phyloP scores from a whole-genome alignment of 2,329 filamentous ascomycete species.

The Akanthomyces dipterigenus region DNA sequence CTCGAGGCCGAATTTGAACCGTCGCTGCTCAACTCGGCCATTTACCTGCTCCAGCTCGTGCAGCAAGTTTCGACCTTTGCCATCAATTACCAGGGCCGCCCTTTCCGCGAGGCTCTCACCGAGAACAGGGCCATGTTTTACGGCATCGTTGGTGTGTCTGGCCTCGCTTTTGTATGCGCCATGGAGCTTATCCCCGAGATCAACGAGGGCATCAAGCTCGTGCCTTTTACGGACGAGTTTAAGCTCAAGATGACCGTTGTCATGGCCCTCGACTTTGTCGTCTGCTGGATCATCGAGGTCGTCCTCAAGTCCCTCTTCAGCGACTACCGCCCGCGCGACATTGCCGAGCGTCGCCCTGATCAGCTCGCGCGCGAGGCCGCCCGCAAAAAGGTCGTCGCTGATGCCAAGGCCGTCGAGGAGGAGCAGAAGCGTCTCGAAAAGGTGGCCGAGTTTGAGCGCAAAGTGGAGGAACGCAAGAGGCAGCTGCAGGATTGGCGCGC shows the following conservation, averaged over 20 bases:
- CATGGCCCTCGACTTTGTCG: slow-evolving; percentile 83
- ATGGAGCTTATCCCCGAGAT: slow-evolving; percentile 94
- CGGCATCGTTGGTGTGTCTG: slow-evolving; percentile 84
- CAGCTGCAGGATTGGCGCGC: slow-evolving; percentile 42
- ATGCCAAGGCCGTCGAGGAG: slow-evolving; percentile 40
- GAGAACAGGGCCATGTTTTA: slow-evolving; percentile 99
- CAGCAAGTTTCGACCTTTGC: slow-evolving; percentile 99
- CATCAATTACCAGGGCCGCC: slow-evolving; percentile 98
- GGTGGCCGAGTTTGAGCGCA: slow-evolving; percentile 53
- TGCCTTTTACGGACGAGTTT: slow-evolving; percentile 84
- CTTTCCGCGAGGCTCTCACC: slow-evolving; percentile 90
- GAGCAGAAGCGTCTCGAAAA: slow-evolving; percentile 47
- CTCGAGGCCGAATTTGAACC: slow-evolving; percentile 92
- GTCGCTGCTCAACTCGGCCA: slow-evolving; percentile 89
- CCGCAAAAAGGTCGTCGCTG: slow-evolving; percentile 55
- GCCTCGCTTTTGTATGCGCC: slow-evolving; percentile 86
- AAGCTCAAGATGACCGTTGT: slow-evolving; percentile 74
- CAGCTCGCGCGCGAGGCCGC: slow-evolving; percentile 71
- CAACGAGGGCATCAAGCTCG: slow-evolving; percentile 86
- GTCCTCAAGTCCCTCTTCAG: slow-evolving; percentile 79
- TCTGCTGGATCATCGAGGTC: slow-evolving; percentile 84
- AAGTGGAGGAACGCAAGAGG: slow-evolving; percentile 44
- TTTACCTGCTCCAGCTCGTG: slow-evolving; percentile 95
- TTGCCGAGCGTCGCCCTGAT: slow-evolving; percentile 77
- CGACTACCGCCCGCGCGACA: slow-evolving; percentile 90